A percentile compares a stretch with the other conserved stretches of the same genome.
Conservation (phyloP, 116 monocot species). For the Papilionanthe hybrid region DNA sequence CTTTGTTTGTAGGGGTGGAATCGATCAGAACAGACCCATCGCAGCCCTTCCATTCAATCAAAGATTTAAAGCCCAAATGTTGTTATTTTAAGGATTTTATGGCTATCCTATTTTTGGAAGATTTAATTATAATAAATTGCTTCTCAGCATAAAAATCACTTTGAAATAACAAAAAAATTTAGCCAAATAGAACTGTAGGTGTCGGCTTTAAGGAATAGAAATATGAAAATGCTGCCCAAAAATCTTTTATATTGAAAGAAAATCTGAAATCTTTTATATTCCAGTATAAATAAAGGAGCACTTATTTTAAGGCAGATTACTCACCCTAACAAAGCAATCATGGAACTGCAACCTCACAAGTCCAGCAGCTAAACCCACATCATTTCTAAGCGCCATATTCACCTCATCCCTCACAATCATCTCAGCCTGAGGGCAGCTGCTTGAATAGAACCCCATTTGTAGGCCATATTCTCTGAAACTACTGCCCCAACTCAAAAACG, state of each 20-base stretch:
- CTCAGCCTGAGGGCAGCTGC: conserved; percentile 49
- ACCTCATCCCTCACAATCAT: conserved; percentile 42
- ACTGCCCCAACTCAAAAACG: not conserved
- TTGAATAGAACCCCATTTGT: conserved; percentile 32
- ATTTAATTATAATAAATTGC: too few relatives aligned
- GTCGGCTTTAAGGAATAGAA: too few relatives aligned
- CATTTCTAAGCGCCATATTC: conserved; percentile 8
- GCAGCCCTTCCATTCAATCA: conserved; percentile 43
- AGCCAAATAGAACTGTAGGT: too few relatives aligned
- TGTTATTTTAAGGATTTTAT: too few relatives aligned
- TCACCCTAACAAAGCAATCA: conserved; percentile 77
- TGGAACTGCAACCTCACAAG: conserved; percentile 84
- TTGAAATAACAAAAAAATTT: too few relatives aligned
- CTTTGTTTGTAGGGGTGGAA: conserved; percentile 36
- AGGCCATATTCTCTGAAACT: conserved; percentile 5
- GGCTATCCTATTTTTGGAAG: too few relatives aligned
- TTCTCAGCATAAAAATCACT: too few relatives aligned
- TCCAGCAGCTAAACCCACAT: conserved; percentile 37
- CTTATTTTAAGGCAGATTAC: not conserved
- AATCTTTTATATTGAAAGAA: too few relatives aligned
- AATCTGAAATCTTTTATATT: too few relatives aligned
- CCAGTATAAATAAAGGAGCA: not conserved
- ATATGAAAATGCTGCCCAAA: too few relatives aligned
- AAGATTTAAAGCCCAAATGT: too few relatives aligned
- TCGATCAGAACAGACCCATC: conserved; percentile 61